Evolutionary conservation across 2,329 filamentous ascomycete species (phyloP), one percentile per base, ranked within the genome.

Genomic region (Calonectria pseudoturangicola): DNA sequence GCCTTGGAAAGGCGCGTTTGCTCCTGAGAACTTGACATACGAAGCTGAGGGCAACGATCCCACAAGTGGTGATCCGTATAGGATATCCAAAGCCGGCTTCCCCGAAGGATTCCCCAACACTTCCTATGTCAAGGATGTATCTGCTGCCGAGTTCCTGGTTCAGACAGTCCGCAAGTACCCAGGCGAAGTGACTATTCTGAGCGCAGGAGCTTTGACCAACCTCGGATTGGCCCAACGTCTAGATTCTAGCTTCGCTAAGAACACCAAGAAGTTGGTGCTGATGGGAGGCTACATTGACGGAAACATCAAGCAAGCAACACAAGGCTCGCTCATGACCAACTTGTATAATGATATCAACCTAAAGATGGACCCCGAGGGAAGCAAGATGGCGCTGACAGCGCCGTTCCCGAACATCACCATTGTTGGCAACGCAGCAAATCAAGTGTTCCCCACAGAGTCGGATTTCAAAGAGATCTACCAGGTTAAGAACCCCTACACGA

Each of bases 261-360:
- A 60, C 33, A 39, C 54, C 13, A 60, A 60, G 33, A 60, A 60
- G 36, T 27, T 39, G 36, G 54, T 60, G 33, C 21, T 60, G 54
- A 60, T 60, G 54, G 54, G 54, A 41, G 54, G 54, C 15, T 60
- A 60, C 36, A 60, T 60, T 16, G 54, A 60, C 36, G 54, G 54
- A 27, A 60, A 60, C 33, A 21, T 60, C 15, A 60, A 60, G 33
- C 54, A 60, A 18, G 54, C 54, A 9, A 60, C 54, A 6, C 30
- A 60, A 25, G 54, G 54, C 54, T 41, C 54, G 3, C 54, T 60
- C 21, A 60, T 60, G 54, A 36, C 54, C 21, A 39, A 60, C 15
- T 15, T 60, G 13, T 60, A 60, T 36, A 60, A 60, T 39, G 54
- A 60, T 30, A 60, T 60, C 54, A 60, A 60, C 21, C 36, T 60